Percentiles rank a stretch among this genome's conserved stretches.
These are phyloP conservation scores for Tritrichomonas musculus DNA, from an alignment of 208 protist species.

Conservation along the genomic window DNA sequence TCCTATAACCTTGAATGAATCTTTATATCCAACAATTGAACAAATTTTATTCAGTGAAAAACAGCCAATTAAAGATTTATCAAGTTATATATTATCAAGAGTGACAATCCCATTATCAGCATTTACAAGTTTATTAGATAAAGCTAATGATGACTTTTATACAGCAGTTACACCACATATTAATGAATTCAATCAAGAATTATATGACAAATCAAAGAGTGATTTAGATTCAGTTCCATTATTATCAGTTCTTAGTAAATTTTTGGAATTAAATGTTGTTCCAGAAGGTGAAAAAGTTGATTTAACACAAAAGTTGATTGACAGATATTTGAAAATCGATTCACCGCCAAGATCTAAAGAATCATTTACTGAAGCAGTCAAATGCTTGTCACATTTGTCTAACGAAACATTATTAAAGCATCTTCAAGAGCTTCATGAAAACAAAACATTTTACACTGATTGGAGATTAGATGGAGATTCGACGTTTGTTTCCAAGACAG, in stretches of 20 bases:
- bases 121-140: too few relatives aligned
- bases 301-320: neutral
- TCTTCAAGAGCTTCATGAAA: neutral
- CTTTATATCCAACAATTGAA: neutral
- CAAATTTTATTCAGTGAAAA: neutral
- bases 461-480: constrained; percentile 1
- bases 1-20: neutral
- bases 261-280: neutral
- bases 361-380: neutral
- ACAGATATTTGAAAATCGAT: neutral
- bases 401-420: neutral
- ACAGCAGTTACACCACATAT: too few relatives aligned
- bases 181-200: too few relatives aligned
- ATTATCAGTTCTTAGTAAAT: neutral
- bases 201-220: too few relatives aligned
- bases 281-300: neutral
- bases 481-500: neutral
- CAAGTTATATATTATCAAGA: neutral
- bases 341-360: neutral
- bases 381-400: neutral
- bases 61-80: neutral
- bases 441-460: neutral
- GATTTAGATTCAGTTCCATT: neutral
- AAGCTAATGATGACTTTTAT: too few relatives aligned
- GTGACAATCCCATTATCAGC: too few relatives aligned